Evolutionary conservation across 169 alveolate genomes (phyloP).

Genomic region (Plasmodium billcollinsi): DNA sequence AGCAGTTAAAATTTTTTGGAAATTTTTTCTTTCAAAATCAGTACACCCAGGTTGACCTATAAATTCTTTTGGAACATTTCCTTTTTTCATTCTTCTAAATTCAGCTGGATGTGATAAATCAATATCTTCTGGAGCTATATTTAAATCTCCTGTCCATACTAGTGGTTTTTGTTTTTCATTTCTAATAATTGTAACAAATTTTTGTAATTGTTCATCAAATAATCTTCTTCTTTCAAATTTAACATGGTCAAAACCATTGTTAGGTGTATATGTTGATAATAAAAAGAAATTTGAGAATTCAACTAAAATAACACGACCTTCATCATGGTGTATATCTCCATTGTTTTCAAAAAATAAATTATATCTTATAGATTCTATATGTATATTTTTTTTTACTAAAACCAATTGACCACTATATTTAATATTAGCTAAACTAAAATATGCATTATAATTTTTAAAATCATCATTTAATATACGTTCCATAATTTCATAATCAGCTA

Average conservation of each 20-base stretch:
- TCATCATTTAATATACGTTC: conserved; percentile 38
- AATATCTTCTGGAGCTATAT: conserved; percentile 70
- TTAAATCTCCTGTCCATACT: conserved; percentile 74
- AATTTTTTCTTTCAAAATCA: conserved; percentile 64
- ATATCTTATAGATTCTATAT: conserved; percentile 39
- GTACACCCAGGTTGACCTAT: conserved; percentile 76
- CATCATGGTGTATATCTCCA: conserved; percentile 56
- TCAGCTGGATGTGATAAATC: conserved; percentile 72
- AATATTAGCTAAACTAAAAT: conserved; percentile 74
- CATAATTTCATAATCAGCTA: conserved; percentile 41
- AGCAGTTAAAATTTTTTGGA: conserved; percentile 24
- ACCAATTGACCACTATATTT: conserved; percentile 73
- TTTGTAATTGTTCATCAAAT: conserved; percentile 45
- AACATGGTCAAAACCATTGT: conserved; percentile 37
- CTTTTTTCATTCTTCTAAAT: conserved; percentile 70
- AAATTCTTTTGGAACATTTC: conserved; percentile 67
- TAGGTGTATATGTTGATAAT: conserved; percentile 64
- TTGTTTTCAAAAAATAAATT: conserved; percentile 29
- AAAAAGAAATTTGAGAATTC: conserved; percentile 37
- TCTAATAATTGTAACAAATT: conserved; percentile 30
- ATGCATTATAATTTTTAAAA: conserved; percentile 54
- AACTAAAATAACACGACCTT: conserved; percentile 43
- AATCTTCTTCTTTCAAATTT: conserved; percentile 67
- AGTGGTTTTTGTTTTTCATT: conserved; percentile 10
- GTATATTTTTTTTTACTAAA: conserved; percentile 33